phyloP scores from a whole-genome alignment of 306 rosid genomes.

The Quercus alba region DNA sequence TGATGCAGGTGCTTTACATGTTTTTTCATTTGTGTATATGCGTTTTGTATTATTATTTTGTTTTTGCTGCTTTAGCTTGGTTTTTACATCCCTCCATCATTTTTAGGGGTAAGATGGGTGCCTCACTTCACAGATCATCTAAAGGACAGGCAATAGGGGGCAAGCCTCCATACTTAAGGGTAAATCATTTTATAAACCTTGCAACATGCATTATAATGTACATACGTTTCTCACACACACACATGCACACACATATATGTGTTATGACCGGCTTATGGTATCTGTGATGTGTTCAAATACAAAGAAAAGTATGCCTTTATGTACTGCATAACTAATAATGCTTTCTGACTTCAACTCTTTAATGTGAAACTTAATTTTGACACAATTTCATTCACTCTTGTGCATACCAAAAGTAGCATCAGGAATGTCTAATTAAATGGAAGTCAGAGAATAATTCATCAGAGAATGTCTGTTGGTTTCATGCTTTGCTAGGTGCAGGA shows the following conservation, averaged over 20 bases:
- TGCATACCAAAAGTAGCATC: background rate
- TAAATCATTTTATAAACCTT: background rate
- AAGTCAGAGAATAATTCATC: background rate
- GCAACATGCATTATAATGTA: no score
- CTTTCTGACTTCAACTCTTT: background rate
- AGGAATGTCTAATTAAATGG: background rate
- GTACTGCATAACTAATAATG: background rate
- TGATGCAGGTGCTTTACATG: background rate
- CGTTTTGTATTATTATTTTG: background rate
- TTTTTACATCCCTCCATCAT: background rate
- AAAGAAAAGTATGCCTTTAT: slow-evolving; percentile 2
- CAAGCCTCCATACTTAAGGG: slow-evolving; percentile 57
- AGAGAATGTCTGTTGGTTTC: background rate
- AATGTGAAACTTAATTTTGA: background rate
- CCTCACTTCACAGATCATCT: slow-evolving; percentile 42
- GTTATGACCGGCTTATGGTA: background rate
- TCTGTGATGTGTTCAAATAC: background rate
- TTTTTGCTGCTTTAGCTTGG: background rate
- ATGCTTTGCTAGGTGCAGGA: background rate
- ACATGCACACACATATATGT: background rate
- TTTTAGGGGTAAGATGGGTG: slow-evolving; percentile 66
- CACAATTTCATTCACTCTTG: background rate
- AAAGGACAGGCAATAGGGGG: slow-evolving; percentile 52
- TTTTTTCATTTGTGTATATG: background rate
- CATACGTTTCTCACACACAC: no score